Evolutionary conservation across 495 filamentous ascomycete genomes (phyloP).

Genomic region (Jackrogersella minutella): DNA sequence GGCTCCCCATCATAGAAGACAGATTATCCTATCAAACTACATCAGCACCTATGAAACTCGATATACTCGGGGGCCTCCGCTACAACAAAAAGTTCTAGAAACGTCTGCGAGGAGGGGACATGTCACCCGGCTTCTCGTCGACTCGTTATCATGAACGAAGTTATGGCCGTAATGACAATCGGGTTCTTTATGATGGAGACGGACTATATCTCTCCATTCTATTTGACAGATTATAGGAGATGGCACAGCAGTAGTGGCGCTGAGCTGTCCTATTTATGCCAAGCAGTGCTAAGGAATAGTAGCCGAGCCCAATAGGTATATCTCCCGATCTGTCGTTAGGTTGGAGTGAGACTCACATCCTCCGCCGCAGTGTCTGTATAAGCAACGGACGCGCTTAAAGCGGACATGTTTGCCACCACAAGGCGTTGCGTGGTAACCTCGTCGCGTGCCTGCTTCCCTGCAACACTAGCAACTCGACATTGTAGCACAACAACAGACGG

Average conservation of each 20-base stretch:
- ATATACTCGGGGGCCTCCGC: constrained; percentile 32
- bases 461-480: constrained; percentile 32
- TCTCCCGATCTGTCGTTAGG: constrained; percentile 25
- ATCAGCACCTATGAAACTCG: neutral
- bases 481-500: constrained; percentile 35
- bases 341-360: constrained; percentile 30
- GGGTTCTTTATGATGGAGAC: constrained; percentile 43
- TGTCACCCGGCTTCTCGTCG: constrained; percentile 41
- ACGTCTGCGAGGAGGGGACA: constrained; percentile 46
- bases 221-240: constrained; percentile 33
- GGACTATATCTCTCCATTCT: constrained; percentile 34
- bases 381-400: constrained; percentile 34
- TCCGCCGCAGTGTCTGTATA: constrained; percentile 28
- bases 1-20: constrained; percentile 17
- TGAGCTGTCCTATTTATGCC: constrained; percentile 34
- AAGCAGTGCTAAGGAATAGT: constrained; percentile 18
- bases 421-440: constrained; percentile 36
- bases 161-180: constrained; percentile 44
- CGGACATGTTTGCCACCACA: constrained; percentile 42
- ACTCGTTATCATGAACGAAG: constrained; percentile 42
- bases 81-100: constrained; percentile 44
- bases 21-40: constrained; percentile 17
- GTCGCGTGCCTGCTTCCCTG: constrained; percentile 39
- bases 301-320: constrained; percentile 28
- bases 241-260: constrained; percentile 39